Percentiles rank a stretch among this genome's conserved stretches.
These are phyloP conservation scores for Vickermania ingenoplastis DNA, from an alignment of 208 protist species.

Conservation along the genomic window DNA sequence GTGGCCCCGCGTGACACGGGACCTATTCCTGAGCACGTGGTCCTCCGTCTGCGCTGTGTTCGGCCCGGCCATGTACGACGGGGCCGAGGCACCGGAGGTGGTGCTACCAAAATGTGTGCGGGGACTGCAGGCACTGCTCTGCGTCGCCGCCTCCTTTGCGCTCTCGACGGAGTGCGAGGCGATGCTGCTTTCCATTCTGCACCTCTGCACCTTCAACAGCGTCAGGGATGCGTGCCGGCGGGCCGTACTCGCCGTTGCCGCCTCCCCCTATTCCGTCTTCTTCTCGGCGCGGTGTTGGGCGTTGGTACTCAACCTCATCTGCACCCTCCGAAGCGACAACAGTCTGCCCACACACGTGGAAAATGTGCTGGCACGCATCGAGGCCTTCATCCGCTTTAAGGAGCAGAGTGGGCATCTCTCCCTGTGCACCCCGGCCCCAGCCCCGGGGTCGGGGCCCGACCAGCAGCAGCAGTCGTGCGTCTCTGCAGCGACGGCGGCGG, in stretches of 20 bases:
- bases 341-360: conserved; percentile 35
- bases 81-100: conserved; percentile 28
- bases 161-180: conserved; percentile 74
- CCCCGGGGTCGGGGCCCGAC: not conserved
- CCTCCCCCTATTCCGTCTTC: conserved; percentile 51
- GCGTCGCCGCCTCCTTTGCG: conserved; percentile 59
- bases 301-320: conserved; percentile 43
- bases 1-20: conserved; percentile 54
- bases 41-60: conserved; percentile 76
- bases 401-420: not conserved
- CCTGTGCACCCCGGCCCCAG: no score
- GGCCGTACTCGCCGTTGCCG: conserved; percentile 52
- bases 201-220: conserved; percentile 36
- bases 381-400: conserved; percentile 44
- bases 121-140: conserved; percentile 63
- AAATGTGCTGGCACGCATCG: conserved; percentile 53
- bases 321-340: conserved; percentile 26
- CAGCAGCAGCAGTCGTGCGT: not conserved
- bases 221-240: conserved; percentile 37
- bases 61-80: conserved; percentile 48
- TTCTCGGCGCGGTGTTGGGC: conserved; percentile 69
- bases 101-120: conserved; percentile 50
- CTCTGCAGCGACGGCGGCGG: conserved; percentile 19
- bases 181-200: conserved; percentile 52
- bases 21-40: conserved; percentile 78